A percentile compares a stretch with the other conserved stretches of the same genome.
phyloP scores from a whole-genome alignment of 2,329 filamentous ascomycete genomes.

The Harringtonia lauricola region DNA sequence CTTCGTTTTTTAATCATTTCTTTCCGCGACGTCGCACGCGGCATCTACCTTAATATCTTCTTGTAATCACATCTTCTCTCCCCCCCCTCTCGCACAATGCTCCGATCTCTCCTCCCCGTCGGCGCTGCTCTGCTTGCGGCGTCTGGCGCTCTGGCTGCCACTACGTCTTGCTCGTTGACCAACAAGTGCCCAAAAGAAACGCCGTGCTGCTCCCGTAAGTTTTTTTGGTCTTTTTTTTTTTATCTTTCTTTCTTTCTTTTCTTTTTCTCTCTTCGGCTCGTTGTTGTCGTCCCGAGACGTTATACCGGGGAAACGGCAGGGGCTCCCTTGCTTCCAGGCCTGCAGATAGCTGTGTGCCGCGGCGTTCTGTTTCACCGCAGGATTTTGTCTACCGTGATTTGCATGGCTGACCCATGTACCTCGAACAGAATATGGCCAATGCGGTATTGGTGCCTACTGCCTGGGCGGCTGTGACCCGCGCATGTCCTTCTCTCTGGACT shows the following conservation, averaged over 20 bases:
- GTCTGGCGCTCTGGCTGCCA: slow-evolving; percentile 23
- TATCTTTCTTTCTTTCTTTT: neutral
- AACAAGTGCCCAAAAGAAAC: slow-evolving; percentile 58
- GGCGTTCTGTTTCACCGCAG: no score
- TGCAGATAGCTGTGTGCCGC: no score
- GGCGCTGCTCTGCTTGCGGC: slow-evolving; percentile 28
- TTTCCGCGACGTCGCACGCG: neutral
- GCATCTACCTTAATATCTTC: neutral
- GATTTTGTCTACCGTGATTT: no score
- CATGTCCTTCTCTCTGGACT: slow-evolving; percentile 70
- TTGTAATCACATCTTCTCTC: neutral
- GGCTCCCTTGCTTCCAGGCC: no score
- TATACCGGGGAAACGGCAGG: no score
- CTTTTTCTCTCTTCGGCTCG: neutral
- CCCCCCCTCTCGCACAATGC: slow-evolving; percentile 14
- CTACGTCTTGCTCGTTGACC: slow-evolving; percentile 32
- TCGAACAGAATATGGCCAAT: slow-evolving; percentile 74
- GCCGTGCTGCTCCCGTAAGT: slow-evolving; percentile 76
- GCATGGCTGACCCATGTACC: no score
- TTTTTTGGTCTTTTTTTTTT: neutral
- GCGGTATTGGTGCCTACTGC: slow-evolving; percentile 89
- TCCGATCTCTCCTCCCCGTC: slow-evolving; percentile 16
- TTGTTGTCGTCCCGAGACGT: neutral
- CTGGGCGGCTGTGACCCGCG: slow-evolving; percentile 88
- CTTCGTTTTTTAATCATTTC: neutral